phyloP scores from a whole-genome alignment of 2,329 filamentous ascomycete species.

The Cyanodermella asteris region DNA sequence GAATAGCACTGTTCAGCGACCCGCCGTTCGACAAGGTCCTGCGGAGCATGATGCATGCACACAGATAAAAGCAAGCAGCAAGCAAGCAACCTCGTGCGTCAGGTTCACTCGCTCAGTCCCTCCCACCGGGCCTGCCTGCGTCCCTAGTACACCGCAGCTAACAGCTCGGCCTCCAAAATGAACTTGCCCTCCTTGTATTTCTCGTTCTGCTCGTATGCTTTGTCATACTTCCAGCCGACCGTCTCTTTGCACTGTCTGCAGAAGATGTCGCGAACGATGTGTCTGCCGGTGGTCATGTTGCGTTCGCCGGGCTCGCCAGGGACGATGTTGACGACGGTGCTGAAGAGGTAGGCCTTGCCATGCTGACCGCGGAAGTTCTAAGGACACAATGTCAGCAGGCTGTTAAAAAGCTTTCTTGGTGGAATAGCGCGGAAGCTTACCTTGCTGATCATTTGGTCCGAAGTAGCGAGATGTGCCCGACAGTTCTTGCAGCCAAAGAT shows the following conservation, averaged over 20 bases:
- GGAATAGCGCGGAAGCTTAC: constrained; percentile 29
- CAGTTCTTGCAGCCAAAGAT: constrained; percentile 88
- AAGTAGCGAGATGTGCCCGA: constrained; percentile 87
- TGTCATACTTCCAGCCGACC: constrained; percentile 98
- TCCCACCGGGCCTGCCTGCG: not conserved
- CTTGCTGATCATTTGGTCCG: constrained; percentile 86
- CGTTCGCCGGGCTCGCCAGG: constrained; percentile 68
- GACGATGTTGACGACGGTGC: constrained; percentile 77
- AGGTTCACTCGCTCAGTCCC: no score
- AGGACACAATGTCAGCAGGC: not conserved
- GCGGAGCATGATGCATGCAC: no score
- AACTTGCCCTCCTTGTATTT: constrained; percentile 99
- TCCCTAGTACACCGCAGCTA: constrained; percentile 49
- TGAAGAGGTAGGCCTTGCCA: constrained; percentile 94
- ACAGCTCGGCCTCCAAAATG: constrained; percentile 77
- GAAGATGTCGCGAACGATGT: constrained; percentile 80
- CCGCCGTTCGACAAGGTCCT: no score
- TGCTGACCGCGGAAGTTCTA: constrained; percentile 97
- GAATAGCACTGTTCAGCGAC: no score
- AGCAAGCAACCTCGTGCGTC: not conserved
- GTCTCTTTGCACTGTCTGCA: constrained; percentile 82
- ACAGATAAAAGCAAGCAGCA: not conserved
- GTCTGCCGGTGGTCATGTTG: constrained; percentile 91
- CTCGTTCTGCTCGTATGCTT: constrained; percentile 75
- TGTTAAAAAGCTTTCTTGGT: constrained; percentile 2